Base-by-base conservation (phyloP, 2,329 filamentous ascomycete species). In the Fusarium bulbicola region DNA sequence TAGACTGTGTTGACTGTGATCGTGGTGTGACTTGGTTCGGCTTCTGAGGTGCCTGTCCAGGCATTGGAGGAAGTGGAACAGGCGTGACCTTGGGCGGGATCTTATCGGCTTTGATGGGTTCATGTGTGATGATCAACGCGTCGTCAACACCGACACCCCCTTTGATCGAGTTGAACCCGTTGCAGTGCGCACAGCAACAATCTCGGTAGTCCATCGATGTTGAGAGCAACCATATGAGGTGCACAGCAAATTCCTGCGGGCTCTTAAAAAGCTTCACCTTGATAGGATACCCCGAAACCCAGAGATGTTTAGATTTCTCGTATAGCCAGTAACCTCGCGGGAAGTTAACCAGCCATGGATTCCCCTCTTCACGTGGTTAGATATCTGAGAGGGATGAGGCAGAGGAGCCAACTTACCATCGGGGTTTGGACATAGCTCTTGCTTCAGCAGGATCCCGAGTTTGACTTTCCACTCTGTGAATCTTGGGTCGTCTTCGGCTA, bases 131-230 rank as follows among this genome's bases (percentile, higher is more conserved):
- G 52, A 71, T 59, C 37, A 77, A 73, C 6, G 64, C 73, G 16
- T 82, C 81, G 6, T 83, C 82, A 15, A 61, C 45, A 54, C 69
- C 57, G 10, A 61, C 24, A 7, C 70, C 54, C 13, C 72, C 73
- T 59, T 78, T 82, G 26, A 75, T 50, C 16, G 72, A 63, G 37
- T 56, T 80, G 13, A 79, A 75, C 9, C 79, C 70, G 62, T 85
- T 85, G 77, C 86, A 88, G 53, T 86, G 83, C 18, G 85, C 82
- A 69, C 87, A 89, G 58, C 85, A 86, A 76, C 87, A 89, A 68
- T 88, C 85, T 49, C 76, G 81, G 52, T 86, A 85, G 73, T 86
- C 84, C 66, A 79, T 81, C 20, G 86, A 87, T 21, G 79, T 75
- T 36, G 86, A 86, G 13, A 86, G 79, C 6, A 89, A 83, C 86